These are phyloP conservation scores for Apiospora saccharicola DNA, from an alignment of 2,329 filamentous ascomycete genomes.

Conservation along the genomic window DNA sequence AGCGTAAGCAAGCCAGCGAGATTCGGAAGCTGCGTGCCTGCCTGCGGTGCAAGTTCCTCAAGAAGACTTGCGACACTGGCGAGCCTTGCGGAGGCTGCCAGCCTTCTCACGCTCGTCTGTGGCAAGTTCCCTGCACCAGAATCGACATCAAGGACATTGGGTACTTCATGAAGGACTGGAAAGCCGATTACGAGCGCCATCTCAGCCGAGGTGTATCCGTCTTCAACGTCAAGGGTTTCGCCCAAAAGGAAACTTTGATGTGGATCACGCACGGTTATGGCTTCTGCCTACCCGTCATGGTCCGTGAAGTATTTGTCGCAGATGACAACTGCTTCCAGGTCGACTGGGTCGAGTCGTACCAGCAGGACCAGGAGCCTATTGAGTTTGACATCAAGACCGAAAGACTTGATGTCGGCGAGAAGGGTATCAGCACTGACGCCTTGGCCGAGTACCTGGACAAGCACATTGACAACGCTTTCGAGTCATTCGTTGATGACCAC, in stretches of 20 bases:
- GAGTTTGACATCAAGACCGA: conserved; percentile 89
- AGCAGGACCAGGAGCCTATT: conserved; percentile 72
- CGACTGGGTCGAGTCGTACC: conserved; percentile 88
- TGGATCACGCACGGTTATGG: conserved; percentile 98
- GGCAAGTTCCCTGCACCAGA: conserved; percentile 97
- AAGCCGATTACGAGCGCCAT: conserved; percentile 93
- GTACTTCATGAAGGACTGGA: conserved; percentile 99
- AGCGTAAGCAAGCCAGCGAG: conserved; percentile 95
- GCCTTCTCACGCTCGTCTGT: conserved; percentile 91
- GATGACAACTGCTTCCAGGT: conserved; percentile 93
- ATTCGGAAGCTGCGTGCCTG: conserved; percentile 95
- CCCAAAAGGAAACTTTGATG: conserved; percentile 72
- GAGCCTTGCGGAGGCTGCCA: conserved; percentile 96
- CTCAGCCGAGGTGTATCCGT: conserved; percentile 87
- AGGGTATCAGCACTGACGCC: conserved; percentile 81
- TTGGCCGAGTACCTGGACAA: conserved; percentile 93
- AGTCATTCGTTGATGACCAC: conserved; percentile 93
- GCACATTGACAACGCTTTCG: conserved; percentile 91
- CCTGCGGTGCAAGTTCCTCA: conserved; percentile 95
- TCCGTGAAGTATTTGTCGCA: conserved; percentile 89
- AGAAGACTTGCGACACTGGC: conserved; percentile 98
- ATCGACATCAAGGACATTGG: conserved; percentile 99
- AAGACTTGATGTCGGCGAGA: conserved; percentile 86
- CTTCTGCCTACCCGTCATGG: conserved; percentile 89
- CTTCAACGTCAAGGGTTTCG: conserved; percentile 90